Evolutionary conservation across 495 filamentous ascomycete genomes (phyloP).

Genomic region (Penicillium odoratum): DNA sequence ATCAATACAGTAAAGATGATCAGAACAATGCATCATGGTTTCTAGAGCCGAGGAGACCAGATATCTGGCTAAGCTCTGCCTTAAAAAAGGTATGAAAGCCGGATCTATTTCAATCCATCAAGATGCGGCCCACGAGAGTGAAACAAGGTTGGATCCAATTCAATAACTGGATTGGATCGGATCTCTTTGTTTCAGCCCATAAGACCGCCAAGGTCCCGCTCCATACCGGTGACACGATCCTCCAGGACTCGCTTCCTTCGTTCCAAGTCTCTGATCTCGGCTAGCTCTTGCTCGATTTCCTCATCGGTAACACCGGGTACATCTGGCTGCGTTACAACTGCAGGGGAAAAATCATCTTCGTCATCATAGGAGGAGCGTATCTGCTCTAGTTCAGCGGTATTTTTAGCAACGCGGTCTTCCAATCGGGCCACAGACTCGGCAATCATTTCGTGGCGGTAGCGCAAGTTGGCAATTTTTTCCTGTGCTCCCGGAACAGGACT

Average conservation of each 20-base stretch:
- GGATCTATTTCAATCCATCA: background rate
- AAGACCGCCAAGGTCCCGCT: slow-evolving; percentile 73
- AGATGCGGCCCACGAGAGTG: background rate
- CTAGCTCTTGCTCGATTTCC: slow-evolving; percentile 85
- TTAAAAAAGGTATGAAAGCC: background rate
- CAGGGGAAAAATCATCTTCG: slow-evolving; percentile 34
- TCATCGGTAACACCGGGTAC: slow-evolving; percentile 60
- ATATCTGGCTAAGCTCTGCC: background rate
- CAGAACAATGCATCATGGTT: background rate
- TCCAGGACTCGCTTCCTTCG: slow-evolving; percentile 84
- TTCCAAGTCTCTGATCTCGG: slow-evolving; percentile 95
- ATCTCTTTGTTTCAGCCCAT: slow-evolving; percentile 39
- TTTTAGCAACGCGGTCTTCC: slow-evolving; percentile 76
- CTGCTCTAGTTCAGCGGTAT: slow-evolving; percentile 68
- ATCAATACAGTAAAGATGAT: background rate
- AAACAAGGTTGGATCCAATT: background rate
- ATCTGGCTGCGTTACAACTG: slow-evolving; percentile 45
- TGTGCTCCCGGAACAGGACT: slow-evolving; percentile 79
- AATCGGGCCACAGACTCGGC: slow-evolving; percentile 74
- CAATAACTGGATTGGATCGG: background rate
- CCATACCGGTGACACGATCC: slow-evolving; percentile 74
- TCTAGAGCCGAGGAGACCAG: background rate
- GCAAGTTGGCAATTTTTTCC: slow-evolving; percentile 71
- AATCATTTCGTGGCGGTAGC: slow-evolving; percentile 70
- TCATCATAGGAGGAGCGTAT: slow-evolving; percentile 61